Evolutionary conservation across 2,329 filamentous ascomycete species (phyloP).

Genomic region (Ilyonectria robusta): DNA sequence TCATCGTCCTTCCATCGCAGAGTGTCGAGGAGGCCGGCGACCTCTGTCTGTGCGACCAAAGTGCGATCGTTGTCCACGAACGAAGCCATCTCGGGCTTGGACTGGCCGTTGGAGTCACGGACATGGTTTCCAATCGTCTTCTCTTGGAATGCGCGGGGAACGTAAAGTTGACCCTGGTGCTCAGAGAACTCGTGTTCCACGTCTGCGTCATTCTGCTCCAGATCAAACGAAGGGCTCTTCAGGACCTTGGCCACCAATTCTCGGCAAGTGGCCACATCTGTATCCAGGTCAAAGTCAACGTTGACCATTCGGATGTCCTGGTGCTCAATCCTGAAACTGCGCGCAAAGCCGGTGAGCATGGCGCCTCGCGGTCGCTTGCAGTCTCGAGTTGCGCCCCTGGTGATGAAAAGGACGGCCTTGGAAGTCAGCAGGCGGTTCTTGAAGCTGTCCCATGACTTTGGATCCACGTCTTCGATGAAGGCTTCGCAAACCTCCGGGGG

Average conservation of each 20-base stretch:
- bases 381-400: constrained; percentile 11
- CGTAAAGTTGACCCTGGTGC: constrained; percentile 15
- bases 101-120: constrained; percentile 17
- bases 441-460: constrained; percentile 13
- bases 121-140: constrained; percentile 3
- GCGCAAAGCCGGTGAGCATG: constrained; percentile 20
- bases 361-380: constrained; percentile 18
- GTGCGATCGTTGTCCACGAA: constrained; percentile 19
- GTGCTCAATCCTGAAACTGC: constrained; percentile 23
- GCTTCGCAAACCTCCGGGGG: constrained; percentile 23
- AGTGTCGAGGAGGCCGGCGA: constrained; percentile 19
- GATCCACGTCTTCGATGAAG: constrained; percentile 19
- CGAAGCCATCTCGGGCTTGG: constrained; percentile 12
- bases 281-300: constrained; percentile 15
- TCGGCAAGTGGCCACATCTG: constrained; percentile 4
- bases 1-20: constrained; percentile 22
- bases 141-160: constrained; percentile 20
- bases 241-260: constrained; percentile 17
- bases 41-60: constrained; percentile 16
- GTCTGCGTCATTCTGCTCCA: constrained; percentile 10
- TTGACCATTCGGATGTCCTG: constrained; percentile 21
- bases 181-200: constrained; percentile 22
- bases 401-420: constrained; percentile 20
- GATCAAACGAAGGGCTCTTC: constrained; percentile 18
- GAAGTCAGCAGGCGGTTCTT: constrained; percentile 16